Conservation (phyloP, 306 rosid genomes). For the Prinsepia uniflora region DNA sequence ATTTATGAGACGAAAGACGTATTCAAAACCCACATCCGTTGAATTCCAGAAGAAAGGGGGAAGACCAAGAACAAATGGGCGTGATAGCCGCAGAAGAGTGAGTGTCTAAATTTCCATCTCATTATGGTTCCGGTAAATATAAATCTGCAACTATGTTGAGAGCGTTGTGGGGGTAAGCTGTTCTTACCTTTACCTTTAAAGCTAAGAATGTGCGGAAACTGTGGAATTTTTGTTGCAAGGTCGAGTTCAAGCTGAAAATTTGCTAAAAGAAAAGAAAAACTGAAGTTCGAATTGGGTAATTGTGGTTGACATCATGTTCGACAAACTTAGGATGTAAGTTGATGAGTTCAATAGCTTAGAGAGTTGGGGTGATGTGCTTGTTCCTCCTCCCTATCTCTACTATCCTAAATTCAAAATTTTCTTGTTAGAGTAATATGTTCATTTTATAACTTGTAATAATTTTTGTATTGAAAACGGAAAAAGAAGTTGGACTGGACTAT, state of each 20-base stretch:
- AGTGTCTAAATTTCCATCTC: constrained; percentile 28
- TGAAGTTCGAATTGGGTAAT: not conserved
- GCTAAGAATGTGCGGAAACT: not conserved
- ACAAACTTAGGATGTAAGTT: constrained; percentile 4
- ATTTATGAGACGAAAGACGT: constrained; percentile 36
- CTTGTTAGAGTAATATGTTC: not conserved
- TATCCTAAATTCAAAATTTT: no score
- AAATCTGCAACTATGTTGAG: not conserved
- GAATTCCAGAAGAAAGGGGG: constrained; percentile 46
- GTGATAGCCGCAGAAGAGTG: constrained; percentile 50
- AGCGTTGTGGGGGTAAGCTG: not conserved
- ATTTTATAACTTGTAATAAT: not conserved
- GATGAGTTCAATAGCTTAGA: not conserved
- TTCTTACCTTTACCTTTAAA: not conserved
- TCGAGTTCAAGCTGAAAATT: not conserved
- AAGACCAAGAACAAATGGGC: constrained; percentile 35
- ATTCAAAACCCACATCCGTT: constrained; percentile 27
- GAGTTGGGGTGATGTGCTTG: not conserved
- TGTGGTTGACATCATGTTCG: not conserved
- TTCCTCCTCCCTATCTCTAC: no score
- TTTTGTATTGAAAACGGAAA: not conserved
- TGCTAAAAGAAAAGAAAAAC: not conserved
- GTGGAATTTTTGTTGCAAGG: not conserved
- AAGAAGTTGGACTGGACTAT: not conserved
- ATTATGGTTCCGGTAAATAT: not conserved